Percentiles rank a stretch among this genome's conserved stretches.
These are phyloP conservation scores for Sporisorium sorghi DNA, from an alignment of 1,284 basidiomycete species.

Conservation along the genomic window DNA sequence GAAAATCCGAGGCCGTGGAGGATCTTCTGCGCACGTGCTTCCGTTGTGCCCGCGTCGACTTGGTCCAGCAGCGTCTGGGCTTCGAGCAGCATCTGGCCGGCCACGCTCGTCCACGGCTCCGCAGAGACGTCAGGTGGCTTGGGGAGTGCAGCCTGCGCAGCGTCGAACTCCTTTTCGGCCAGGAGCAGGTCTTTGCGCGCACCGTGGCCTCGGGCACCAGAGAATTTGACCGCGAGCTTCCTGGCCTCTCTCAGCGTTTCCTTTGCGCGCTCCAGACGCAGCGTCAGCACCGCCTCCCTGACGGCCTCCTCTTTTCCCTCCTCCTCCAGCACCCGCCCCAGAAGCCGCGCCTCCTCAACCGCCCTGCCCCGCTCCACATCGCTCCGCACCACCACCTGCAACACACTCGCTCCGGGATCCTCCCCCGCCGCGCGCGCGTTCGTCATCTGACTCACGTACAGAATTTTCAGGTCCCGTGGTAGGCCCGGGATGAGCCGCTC, in stretches of 20 bases:
- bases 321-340: constrained; percentile 67
- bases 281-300: constrained; percentile 52
- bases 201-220: constrained; percentile 75
- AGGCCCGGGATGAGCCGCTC: constrained; percentile 74
- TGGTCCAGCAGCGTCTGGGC: constrained; percentile 51
- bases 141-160: constrained; percentile 51
- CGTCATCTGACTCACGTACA: constrained; percentile 73
- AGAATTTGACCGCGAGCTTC: constrained; percentile 74
- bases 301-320: constrained; percentile 43
- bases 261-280: constrained; percentile 66
- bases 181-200: constrained; percentile 75
- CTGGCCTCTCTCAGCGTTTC: constrained; percentile 72
- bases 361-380: constrained; percentile 65
- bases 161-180: constrained; percentile 64
- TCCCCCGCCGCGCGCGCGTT: constrained; percentile 34
- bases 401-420: constrained; percentile 43
- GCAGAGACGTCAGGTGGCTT: constrained; percentile 17
- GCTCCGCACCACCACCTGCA: constrained; percentile 70
- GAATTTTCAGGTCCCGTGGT: constrained; percentile 73
- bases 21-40: constrained; percentile 75
- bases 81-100: constrained; percentile 69
- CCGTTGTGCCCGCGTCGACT: constrained; percentile 72
- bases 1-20: constrained; percentile 78
- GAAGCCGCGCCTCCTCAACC: constrained; percentile 60
- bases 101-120: constrained; percentile 59